Evolutionary conservation across 371 early-diverging fungal genomes (phyloP).

Genomic region (Apophysomyces variabilis): DNA sequence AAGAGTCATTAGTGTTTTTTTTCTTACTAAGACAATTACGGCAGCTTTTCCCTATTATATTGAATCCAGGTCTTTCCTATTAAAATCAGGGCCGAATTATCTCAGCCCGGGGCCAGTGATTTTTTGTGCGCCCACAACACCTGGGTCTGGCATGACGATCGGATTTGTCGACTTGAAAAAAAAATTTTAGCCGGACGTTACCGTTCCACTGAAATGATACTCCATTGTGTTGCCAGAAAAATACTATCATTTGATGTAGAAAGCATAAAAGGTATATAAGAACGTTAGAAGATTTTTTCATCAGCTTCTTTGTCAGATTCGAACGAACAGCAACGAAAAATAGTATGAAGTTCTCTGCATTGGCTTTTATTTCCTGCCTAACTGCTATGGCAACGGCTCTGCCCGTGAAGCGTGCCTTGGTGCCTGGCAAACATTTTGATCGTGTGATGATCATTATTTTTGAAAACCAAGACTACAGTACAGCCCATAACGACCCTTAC

Average conservation of each 20-base stretch:
- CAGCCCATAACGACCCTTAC: slow-evolving; percentile 44
- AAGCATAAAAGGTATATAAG: neutral
- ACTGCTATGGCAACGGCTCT: neutral
- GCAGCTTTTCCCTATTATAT: slow-evolving; percentile 9
- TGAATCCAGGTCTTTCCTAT: slow-evolving; percentile 3
- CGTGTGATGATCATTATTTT: slow-evolving; percentile 53
- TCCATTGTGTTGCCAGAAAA: neutral
- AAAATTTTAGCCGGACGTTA: neutral
- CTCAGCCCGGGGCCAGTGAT: slow-evolving; percentile 6
- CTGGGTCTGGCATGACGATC: slow-evolving; percentile 3
- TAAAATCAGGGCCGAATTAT: slow-evolving; percentile 3
- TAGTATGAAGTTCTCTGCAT: neutral
- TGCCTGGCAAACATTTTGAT: slow-evolving; percentile 46
- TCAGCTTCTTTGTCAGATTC: neutral
- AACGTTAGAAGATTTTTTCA: neutral
- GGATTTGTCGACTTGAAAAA: neutral
- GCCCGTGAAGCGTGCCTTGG: slow-evolving; percentile 11
- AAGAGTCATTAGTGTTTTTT: neutral
- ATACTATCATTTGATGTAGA: neutral
- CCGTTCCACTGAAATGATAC: neutral
- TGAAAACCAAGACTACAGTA: slow-evolving; percentile 53
- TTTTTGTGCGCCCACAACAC: neutral
- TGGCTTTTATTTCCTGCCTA: neutral
- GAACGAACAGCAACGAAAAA: neutral
- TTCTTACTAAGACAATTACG: slow-evolving; percentile 4